Evolutionary conservation across 441 rosid species (phyloP).

Genomic region (Populus tomentosa): DNA sequence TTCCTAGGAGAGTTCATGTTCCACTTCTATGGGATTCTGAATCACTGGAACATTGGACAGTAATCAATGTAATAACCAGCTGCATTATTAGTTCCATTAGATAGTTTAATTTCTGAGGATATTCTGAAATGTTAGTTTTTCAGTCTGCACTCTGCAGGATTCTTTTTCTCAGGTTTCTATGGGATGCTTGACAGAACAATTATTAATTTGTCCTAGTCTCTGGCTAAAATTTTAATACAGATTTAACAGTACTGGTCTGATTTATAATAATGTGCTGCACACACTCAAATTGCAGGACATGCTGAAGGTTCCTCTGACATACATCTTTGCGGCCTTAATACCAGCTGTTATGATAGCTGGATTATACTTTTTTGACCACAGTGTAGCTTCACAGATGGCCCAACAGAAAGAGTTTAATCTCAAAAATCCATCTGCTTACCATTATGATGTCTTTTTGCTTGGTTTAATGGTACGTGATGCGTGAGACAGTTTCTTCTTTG

Average conservation of each 20-base stretch:
- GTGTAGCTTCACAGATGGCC: constrained; percentile 89
- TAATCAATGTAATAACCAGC: constrained; percentile 45
- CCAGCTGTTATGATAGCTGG: constrained; percentile 90
- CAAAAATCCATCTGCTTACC: constrained; percentile 80
- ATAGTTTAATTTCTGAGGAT: constrained; percentile 5
- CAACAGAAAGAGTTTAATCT: constrained; percentile 86
- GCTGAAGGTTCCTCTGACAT: constrained; percentile 55
- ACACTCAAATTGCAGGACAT: constrained; percentile 54
- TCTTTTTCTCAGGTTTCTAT: background rate
- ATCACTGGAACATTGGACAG: constrained; percentile 74
- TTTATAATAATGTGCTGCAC: background rate
- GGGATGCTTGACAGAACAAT: background rate
- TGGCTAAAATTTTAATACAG: background rate
- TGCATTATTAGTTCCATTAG: background rate
- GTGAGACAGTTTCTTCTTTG: background rate
- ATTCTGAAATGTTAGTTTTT: background rate
- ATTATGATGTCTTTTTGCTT: constrained; percentile 66
- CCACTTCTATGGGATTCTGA: constrained; percentile 72
- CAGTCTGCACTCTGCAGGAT: constrained; percentile 3
- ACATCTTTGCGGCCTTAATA: constrained; percentile 64
- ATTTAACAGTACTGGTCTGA: background rate
- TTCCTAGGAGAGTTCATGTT: constrained; percentile 70
- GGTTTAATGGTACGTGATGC: constrained; percentile 54
- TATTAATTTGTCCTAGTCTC: background rate
- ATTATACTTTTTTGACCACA: constrained; percentile 84